Evolutionary conservation across 306 rosid genomes (phyloP), one percentile per base, ranked within the genome.

Genomic region (Abrus precatorius): DNA sequence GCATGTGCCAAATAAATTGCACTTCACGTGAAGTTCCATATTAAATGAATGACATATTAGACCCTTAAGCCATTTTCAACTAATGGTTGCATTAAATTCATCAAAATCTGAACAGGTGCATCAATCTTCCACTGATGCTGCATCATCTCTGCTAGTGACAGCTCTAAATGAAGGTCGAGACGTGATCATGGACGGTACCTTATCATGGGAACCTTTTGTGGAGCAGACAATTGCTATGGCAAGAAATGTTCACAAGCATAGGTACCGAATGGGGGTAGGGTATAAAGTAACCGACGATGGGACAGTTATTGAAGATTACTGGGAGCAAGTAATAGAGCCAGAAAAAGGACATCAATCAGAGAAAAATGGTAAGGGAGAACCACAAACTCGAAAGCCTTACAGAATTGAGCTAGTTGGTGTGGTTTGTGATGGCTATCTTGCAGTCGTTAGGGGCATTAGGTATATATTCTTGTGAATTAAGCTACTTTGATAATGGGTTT

Each of bases 371-470:
- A 68, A 53, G 7, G 82, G 36, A 20, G 81, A 76, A 32, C 40
- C 61, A 14, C 56, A 33, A 50, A 56, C 27, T 6, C 82, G 86
- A 79, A 89, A 76, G 75, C 97, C 99, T 12, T 95, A 95, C 76
- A 88, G 92, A 87, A 90, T 95, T 53, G 97, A 95, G 90, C 77
- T 95, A 83, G 94, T 93, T 76, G 99, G 99, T 54, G 97, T 95
- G 54, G 94, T 93, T 79, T 95, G 99, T 88, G 97, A 95, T 84
- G 91, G 94, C 62, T 90, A 93, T 73, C 84, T 95, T 56, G 99
- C 99, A 66, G 98, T 93, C 56, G 88, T 89, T 54, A 89, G 99
- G 86, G 99, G 97, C 80, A 93, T 95, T 3, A 93, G 97, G 97
- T 92, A 75, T 13, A 38, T 43, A 12, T 45, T 2, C 61, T 65